Conservation (phyloP, 352 stramenopile genomes). For the Pythium phragmiticola region DNA sequence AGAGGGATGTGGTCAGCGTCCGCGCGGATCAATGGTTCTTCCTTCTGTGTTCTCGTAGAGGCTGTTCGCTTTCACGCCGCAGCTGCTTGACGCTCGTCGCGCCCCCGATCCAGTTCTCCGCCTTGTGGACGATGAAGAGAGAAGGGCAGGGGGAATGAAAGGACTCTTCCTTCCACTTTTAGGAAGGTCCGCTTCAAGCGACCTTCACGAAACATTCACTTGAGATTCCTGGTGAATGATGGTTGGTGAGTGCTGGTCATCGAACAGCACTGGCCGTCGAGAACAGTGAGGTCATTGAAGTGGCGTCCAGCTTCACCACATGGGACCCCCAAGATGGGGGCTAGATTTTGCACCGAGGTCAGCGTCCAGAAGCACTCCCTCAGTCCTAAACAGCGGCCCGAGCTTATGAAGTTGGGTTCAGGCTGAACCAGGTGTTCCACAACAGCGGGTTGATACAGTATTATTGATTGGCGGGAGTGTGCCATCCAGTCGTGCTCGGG, state of each 20-base stretch:
- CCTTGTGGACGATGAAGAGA: conserved; percentile 12
- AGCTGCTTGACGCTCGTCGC: conserved; percentile 6
- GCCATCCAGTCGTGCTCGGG: no score
- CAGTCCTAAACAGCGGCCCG: no score
- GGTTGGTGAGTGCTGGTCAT: conserved; percentile 3
- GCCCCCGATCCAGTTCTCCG: background rate
- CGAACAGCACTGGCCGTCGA: background rate
- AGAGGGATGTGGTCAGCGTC: conserved; percentile 1
- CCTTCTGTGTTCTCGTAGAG: conserved; percentile 13
- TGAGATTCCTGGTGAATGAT: conserved; percentile 9
- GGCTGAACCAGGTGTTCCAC: no score
- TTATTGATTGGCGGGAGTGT: no score
- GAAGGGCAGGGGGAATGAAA: conserved; percentile 16
- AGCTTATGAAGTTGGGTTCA: no score
- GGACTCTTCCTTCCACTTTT: conserved; percentile 25
- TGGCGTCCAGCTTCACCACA: background rate
- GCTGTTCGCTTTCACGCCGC: background rate
- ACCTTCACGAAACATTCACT: conserved; percentile 15
- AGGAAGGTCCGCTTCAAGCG: conserved; percentile 4
- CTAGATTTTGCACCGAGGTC: no score
- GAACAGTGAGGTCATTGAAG: conserved; percentile 4
- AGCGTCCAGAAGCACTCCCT: no score
- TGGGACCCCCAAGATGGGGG: no score
- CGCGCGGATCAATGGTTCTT: background rate
- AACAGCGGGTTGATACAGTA: no score